Evolutionary conservation across 305 asterid species (phyloP).

Genomic region (Rubia balearica): DNA sequence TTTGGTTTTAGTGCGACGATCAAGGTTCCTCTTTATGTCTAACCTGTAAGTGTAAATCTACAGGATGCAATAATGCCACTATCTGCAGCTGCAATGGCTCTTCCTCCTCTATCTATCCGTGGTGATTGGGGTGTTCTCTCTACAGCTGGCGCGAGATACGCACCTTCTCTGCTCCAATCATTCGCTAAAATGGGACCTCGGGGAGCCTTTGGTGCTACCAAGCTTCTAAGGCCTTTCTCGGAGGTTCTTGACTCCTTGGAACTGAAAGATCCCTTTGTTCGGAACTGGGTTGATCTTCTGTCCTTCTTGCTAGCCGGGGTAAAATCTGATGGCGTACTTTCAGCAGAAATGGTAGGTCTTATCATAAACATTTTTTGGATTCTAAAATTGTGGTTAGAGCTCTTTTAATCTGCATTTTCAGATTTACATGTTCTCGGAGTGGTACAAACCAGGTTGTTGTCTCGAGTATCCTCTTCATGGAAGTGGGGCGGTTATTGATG

Average conservation of each 20-base stretch:
- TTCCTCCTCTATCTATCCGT: slow-evolving; percentile 84
- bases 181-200: slow-evolving; percentile 89
- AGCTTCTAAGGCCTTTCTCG: slow-evolving; percentile 78
- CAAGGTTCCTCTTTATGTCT: slow-evolving; percentile 2
- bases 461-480: slow-evolving; percentile 89
- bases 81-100: slow-evolving; percentile 92
- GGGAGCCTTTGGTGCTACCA: slow-evolving; percentile 83
- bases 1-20: not conserved
- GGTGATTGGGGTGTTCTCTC: slow-evolving; percentile 86
- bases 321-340: slow-evolving; percentile 76
- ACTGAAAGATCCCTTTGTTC: slow-evolving; percentile 66
- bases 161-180: slow-evolving; percentile 74
- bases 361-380: too few species aligned
- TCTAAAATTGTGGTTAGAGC: too few species aligned
- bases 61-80: slow-evolving; percentile 85
- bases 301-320: slow-evolving; percentile 93
- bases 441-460: slow-evolving; percentile 89
- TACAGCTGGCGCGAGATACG: slow-evolving; percentile 86
- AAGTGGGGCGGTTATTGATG: slow-evolving; percentile 76
- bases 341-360: slow-evolving; percentile 81
- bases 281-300: slow-evolving; percentile 89
- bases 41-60: slow-evolving; percentile 10
- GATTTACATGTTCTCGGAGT: slow-evolving; percentile 93
- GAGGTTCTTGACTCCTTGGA: slow-evolving; percentile 75
- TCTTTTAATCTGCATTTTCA: slow-evolving; percentile 25